Evolutionary conservation across 805 yeast species (phyloP).

Genomic region (Lachancea mirantina): DNA sequence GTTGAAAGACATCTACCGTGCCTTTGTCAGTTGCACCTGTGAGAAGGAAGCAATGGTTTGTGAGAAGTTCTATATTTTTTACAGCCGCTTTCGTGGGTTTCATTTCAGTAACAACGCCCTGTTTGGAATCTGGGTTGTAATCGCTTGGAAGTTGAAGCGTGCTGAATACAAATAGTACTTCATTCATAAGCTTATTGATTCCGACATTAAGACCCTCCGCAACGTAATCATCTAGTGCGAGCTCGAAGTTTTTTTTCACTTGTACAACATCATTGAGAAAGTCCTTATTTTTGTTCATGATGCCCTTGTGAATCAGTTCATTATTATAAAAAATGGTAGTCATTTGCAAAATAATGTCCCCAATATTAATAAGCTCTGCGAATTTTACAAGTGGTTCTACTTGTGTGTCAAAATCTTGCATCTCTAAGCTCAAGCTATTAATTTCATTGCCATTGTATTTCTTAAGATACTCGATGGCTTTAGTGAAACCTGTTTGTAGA

Average conservation of each 20-base stretch:
- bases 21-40: constrained; percentile 81
- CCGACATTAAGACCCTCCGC: constrained; percentile 93
- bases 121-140: constrained; percentile 43
- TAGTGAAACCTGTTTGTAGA: constrained; percentile 75
- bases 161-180: constrained; percentile 56
- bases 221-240: constrained; percentile 74
- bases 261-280: constrained; percentile 72
- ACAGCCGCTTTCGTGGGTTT: constrained; percentile 60
- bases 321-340: constrained; percentile 82
- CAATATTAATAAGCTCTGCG: constrained; percentile 85
- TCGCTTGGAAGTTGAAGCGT: constrained; percentile 54
- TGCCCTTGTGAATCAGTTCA: constrained; percentile 50
- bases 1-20: constrained; percentile 86
- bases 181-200: constrained; percentile 78
- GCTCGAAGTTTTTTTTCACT: constrained; percentile 75
- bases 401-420: constrained; percentile 27
- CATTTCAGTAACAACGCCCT: constrained; percentile 20
- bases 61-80: constrained; percentile 53
- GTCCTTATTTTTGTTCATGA: constrained; percentile 66
- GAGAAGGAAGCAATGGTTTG: constrained; percentile 63
- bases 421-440: constrained; percentile 28
- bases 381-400: constrained; percentile 85
- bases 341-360: constrained; percentile 90
- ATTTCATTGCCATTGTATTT: constrained; percentile 57
- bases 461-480: constrained; percentile 63